Base-by-base conservation (phyloP, 2,329 filamentous ascomycete genomes). In the Didymellaceae sp. region DNA sequence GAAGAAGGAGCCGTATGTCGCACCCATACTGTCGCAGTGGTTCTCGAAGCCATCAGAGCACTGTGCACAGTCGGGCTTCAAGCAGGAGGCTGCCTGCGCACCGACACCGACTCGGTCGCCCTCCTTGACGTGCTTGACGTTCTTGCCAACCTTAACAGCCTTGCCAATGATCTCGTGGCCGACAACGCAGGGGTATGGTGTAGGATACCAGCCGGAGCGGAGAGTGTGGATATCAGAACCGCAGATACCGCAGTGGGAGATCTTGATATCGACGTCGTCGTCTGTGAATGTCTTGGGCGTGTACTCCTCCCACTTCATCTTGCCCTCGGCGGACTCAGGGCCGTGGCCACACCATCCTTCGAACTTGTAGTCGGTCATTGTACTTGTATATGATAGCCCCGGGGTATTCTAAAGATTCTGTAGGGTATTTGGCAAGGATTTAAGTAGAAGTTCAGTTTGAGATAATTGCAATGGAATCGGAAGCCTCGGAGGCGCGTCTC, bases 71-170 rank as follows among this genome's bases (percentile, higher is more conserved):
- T 64, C 63, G 11, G 58, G 51, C 34, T 62, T 50, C 48, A 79
- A 73, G 62, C 80, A 81, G 45, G 73, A 77, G 35, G 70, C 77
- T 50, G 72, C 74, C 55, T 78, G 76, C 38, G 75, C 75, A 44
- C 80, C 80, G 34, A 80, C 78, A 48, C 80, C 81, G 16, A 77
- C 78, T 7, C 84, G 82, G 65, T 87, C 82, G 38, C 86, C 86
- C 38, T 86, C 63, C 51, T 83, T 80, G 71, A 88, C 77, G 37
- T 74, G 75, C 40, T 73, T 76, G 25, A 74, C 75, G 18, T 77
- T 63, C 72, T 74, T 78, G 45, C 73, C 74, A n/a, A 75, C 67
- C 21, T 63, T 66, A 44, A 74, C 66, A 9, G 68, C 71, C 26
- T 61, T 67, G 49, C 74, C 74, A 45, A 76, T 63, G 54, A 76